Evolutionary conservation across 257 asterid species (phyloP).

Genomic region (Coffea canephora): DNA sequence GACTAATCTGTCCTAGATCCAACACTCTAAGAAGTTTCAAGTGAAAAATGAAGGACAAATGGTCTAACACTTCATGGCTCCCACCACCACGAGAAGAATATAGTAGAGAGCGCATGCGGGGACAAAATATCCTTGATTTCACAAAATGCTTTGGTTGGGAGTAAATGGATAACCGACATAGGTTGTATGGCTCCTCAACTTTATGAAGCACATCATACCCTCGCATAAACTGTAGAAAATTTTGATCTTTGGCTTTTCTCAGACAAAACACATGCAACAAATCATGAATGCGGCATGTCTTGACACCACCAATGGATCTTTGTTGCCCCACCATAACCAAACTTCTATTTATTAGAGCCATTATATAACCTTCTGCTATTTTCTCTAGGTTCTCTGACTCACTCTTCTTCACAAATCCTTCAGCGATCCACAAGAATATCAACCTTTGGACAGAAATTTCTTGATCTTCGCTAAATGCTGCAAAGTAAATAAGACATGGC

Average conservation of each 20-base stretch:
- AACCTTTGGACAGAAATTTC: background rate
- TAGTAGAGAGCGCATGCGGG: background rate
- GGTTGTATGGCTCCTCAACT: background rate
- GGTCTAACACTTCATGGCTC: rapidly evolving
- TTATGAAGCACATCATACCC: background rate
- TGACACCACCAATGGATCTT: background rate
- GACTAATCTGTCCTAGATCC: background rate
- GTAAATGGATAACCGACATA: background rate
- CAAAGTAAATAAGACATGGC: background rate
- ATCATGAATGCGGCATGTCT: slow-evolving; percentile 2
- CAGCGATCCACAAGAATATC: background rate
- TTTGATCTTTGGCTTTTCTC: background rate
- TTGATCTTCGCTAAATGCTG: background rate
- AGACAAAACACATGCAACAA: slow-evolving; percentile 1
- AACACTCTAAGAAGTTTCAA: background rate
- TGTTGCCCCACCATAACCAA: background rate
- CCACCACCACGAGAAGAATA: background rate
- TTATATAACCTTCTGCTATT: background rate
- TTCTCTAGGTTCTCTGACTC: background rate
- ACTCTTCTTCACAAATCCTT: background rate
- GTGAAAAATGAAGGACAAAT: background rate
- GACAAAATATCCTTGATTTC: background rate
- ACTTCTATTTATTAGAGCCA: background rate
- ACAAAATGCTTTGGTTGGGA: background rate
- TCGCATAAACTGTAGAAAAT: background rate